phyloP scores from a whole-genome alignment of 2,329 filamentous ascomycete genomes.

The Myriosclerotinia curreyana region DNA sequence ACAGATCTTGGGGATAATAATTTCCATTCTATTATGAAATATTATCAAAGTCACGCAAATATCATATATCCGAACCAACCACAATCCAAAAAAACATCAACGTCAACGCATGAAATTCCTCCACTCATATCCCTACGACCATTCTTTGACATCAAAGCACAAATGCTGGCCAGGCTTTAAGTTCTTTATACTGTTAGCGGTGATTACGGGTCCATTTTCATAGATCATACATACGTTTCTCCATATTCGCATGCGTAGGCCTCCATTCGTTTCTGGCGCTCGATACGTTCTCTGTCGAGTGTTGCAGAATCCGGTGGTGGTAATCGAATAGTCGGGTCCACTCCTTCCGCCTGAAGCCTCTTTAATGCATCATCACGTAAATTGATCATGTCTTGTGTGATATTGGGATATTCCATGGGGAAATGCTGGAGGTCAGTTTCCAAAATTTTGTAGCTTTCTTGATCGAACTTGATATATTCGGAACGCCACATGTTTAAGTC shows the following conservation, averaged over 20 bases:
- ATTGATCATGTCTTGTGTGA: no score
- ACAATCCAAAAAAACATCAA: not conserved
- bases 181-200: not conserved
- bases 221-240: not conserved
- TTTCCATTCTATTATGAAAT: not conserved
- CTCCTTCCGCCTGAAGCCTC: no score
- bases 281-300: not conserved
- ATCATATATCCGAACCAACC: not conserved
- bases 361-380: no score
- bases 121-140: not conserved
- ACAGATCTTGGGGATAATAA: no score
- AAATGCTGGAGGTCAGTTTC: no score
- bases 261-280: not conserved
- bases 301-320: not conserved
- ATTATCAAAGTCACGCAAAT: not conserved
- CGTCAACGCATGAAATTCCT: not conserved
- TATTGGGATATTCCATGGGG: no score
- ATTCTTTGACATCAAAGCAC: not conserved
- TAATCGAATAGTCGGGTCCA: not conserved
- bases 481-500: no score
- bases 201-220: not conserved
- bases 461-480: no score
- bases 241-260: not conserved
- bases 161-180: rapidly evolving
- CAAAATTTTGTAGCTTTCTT: no score